A percentile compares a stretch with the other conserved stretches of the same genome.
Conservation (phyloP, 2,329 filamentous ascomycete genomes). For the Ceratocystis smalleyi region DNA sequence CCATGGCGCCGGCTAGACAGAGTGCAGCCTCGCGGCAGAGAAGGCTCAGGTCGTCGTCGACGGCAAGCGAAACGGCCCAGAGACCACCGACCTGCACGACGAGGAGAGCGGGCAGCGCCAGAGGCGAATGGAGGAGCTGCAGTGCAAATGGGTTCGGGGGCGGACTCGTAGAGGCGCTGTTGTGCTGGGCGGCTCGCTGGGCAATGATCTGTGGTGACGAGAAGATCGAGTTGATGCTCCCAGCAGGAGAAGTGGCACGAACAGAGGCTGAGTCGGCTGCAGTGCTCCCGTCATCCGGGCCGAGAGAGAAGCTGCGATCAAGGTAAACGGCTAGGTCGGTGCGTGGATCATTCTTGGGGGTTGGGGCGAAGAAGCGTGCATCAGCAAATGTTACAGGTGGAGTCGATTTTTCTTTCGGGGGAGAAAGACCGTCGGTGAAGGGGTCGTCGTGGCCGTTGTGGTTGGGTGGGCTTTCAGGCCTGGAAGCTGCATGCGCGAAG, state of each 20-base stretch:
- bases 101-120: conserved; percentile 11
- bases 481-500: background rate
- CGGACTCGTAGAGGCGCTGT: background rate
- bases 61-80: conserved; percentile 6
- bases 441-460: background rate
- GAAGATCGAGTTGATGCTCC: conserved; percentile 12
- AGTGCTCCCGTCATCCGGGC: conserved; percentile 13
- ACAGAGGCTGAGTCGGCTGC: background rate
- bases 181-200: conserved; percentile 9
- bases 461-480: background rate
- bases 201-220: conserved; percentile 12
- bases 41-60: conserved; percentile 8
- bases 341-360: conserved; percentile 23
- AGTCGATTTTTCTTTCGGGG: background rate
- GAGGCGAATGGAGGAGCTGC: conserved; percentile 13
- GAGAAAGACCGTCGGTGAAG: background rate
- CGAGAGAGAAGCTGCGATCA: conserved; percentile 24
- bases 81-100: conserved; percentile 9
- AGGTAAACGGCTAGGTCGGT: conserved; percentile 26
- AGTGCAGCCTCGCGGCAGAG: conserved; percentile 14
- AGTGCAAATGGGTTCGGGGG: conserved; percentile 11
- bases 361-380: conserved; percentile 35
- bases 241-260: conserved; percentile 7
- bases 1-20: conserved; percentile 12
- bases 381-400: conserved; percentile 32